Evolutionary conservation across 495 filamentous ascomycete species (phyloP), one percentile per base, ranked within the genome.

Genomic region (Neurospora africana): DNA sequence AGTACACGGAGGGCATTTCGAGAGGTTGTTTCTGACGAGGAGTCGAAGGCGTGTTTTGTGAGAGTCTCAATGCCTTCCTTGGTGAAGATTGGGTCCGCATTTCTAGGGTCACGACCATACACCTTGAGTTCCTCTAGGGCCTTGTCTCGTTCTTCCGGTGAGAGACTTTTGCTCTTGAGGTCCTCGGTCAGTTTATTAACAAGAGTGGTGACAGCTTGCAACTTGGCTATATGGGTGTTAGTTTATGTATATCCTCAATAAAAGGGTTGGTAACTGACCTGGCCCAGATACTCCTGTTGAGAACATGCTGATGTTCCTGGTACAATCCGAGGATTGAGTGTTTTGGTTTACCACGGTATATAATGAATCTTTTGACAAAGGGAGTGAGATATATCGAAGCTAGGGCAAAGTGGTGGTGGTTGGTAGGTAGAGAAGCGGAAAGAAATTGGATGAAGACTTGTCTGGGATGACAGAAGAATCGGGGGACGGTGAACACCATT

Each of bases 1-100:
- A 98, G 83, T 74, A 93, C 93, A 72, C 93, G 88, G 38, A 98
- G 81, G 4, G 94, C 95, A 76, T 93, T 89, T 69, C 88, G 89
- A 8, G 92, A 92, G 3, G 90, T 87, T 5, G 86, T 84, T 38
- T 78, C 77, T 37, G 86, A 87, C 0, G 83, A 71, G 9, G 86
- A 89, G 69, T 90, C 84, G 72, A 98, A 90, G 21, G 89, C 93
- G 83, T 95, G 89, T 47, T 83, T 87, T 43, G 87, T 83, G 43
- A 99, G 83, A 6, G 85, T 89, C 58, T 89, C 82, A 44, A 99
- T 91, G 7, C 93, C 93, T 92, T 90, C 83, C 76, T 87, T 88
- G 11, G 90, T 91, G 79, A 94, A 97, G 38, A 98, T 93, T 7
- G 93, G 90, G 68, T 89, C 91, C 39, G 93, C 89, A 81, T 91